These are phyloP conservation scores for Yamadazyma takamatsuzukensis DNA, from an alignment of 805 yeast species.

Conservation along the genomic window DNA sequence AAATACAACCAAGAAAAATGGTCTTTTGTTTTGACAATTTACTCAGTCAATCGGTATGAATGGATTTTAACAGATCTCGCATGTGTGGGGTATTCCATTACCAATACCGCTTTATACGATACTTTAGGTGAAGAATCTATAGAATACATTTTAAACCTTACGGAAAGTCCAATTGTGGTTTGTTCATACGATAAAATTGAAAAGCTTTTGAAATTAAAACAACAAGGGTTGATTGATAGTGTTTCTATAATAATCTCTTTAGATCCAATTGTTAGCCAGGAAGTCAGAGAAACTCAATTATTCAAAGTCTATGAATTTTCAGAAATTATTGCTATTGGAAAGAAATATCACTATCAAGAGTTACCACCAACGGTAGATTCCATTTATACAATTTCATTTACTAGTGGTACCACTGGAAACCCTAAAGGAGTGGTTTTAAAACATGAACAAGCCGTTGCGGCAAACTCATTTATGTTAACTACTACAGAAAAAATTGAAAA, in stretches of 20 bases:
- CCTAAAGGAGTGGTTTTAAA: constrained; percentile 68
- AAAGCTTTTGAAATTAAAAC: constrained; percentile 38
- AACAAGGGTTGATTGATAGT: constrained; percentile 44
- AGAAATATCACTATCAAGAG: constrained; percentile 25
- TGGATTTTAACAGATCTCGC: constrained; percentile 35
- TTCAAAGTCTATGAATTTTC: constrained; percentile 21
- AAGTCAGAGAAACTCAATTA: too few species aligned
- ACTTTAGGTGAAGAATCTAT: constrained; percentile 32
- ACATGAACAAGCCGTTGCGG: constrained; percentile 49
- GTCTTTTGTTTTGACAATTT: constrained; percentile 27
- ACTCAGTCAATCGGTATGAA: constrained; percentile 29
- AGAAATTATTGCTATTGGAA: constrained; percentile 28
- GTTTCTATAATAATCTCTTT: constrained; percentile 42
- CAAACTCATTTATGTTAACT: constrained; percentile 34
- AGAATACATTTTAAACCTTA: constrained; percentile 24
- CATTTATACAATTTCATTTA: constrained; percentile 37
- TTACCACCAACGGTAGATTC: constrained; percentile 30
- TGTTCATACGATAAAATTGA: constrained; percentile 49
- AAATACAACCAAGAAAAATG: constrained; percentile 18
- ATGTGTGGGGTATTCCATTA: constrained; percentile 25
- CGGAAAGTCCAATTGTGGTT: constrained; percentile 43
- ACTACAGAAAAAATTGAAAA: constrained; percentile 15
- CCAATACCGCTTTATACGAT: constrained; percentile 38
- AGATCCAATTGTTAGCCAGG: too few species aligned
- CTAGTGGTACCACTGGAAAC: constrained; percentile 63